phyloP scores from a whole-genome alignment of 2,329 filamentous ascomycete species.

The Calonectria hongkongensis region DNA sequence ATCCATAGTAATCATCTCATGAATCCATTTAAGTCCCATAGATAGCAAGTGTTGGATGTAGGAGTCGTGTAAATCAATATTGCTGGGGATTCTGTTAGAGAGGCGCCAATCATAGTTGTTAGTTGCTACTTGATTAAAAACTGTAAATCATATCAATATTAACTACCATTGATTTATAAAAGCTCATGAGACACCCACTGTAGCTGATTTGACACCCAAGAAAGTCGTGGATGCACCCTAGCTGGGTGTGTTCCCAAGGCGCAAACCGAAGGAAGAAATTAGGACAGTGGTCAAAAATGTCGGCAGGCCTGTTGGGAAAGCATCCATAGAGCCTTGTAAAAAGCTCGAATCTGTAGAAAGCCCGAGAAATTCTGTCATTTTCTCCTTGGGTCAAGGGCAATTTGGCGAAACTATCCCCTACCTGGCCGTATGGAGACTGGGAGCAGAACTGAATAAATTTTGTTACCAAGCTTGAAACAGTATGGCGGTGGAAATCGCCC shows the following conservation, averaged over 20 bases:
- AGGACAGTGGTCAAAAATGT: background rate
- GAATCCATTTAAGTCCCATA: background rate
- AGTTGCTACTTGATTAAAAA: slow-evolving; percentile 7
- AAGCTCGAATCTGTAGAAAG: slow-evolving; percentile 1
- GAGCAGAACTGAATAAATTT: background rate
- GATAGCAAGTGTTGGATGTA: slow-evolving; percentile 7
- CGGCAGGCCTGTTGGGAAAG: background rate
- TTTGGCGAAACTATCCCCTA: background rate
- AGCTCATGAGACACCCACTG: background rate
- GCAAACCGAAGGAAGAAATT: background rate
- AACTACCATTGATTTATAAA: background rate
- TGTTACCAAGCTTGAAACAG: background rate
- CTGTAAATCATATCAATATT: background rate
- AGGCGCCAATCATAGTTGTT: too few species aligned
- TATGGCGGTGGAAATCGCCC: background rate
- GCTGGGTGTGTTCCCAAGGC: slow-evolving; percentile 5
- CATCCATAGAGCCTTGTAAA: slow-evolving; percentile 8
- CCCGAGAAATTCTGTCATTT: background rate
- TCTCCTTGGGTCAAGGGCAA: background rate
- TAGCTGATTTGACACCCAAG: background rate
- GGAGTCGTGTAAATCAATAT: background rate
- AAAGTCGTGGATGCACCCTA: slow-evolving; percentile 8
- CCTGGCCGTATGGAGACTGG: background rate
- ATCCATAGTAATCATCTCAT: background rate
- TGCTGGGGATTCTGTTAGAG: background rate